phyloP scores from a whole-genome alignment of 2,329 filamentous ascomycete genomes.

The Thelonectria rubi region DNA sequence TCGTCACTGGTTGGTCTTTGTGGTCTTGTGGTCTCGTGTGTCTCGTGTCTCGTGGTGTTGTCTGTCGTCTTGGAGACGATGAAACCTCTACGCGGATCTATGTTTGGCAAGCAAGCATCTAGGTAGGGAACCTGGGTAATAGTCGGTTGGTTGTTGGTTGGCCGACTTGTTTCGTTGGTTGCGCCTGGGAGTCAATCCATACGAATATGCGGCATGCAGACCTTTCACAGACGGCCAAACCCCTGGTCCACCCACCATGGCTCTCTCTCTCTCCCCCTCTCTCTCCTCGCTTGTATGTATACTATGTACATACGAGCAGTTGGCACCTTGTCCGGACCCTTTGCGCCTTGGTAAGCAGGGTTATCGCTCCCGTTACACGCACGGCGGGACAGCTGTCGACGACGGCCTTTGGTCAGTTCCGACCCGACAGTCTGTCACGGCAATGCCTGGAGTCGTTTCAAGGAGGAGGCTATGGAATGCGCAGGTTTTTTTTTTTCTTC shows the following conservation, averaged over 20 bases:
- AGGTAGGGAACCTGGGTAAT: too few relatives aligned
- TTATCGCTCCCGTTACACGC: slow-evolving; percentile 4
- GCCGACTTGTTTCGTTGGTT: not conserved
- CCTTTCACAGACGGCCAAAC: not conserved
- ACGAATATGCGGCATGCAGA: not conserved
- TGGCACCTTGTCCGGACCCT: not conserved
- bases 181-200: too few relatives aligned
- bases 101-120: too few relatives aligned
- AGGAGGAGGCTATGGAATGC: slow-evolving; percentile 24
- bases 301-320: not conserved
- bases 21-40: slow-evolving; percentile 8
- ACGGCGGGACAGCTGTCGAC: slow-evolving; percentile 4
- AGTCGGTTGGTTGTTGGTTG: not conserved
- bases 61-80: too few relatives aligned
- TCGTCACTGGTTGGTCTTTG: slow-evolving; percentile 8
- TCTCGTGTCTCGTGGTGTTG: too few relatives aligned
- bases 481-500: slow-evolving; percentile 3
- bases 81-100: too few relatives aligned
- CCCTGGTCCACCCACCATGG: too few relatives aligned
- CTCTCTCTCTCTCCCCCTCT: too few relatives aligned
- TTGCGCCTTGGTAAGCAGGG: slow-evolving; percentile 10
- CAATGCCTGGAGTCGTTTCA: slow-evolving; percentile 22
- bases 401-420: slow-evolving; percentile 12
- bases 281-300: too few relatives aligned
- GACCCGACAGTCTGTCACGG: slow-evolving; percentile 29